Conservation (phyloP, 257 asterid genomes). For the Solanum etuberosum region DNA sequence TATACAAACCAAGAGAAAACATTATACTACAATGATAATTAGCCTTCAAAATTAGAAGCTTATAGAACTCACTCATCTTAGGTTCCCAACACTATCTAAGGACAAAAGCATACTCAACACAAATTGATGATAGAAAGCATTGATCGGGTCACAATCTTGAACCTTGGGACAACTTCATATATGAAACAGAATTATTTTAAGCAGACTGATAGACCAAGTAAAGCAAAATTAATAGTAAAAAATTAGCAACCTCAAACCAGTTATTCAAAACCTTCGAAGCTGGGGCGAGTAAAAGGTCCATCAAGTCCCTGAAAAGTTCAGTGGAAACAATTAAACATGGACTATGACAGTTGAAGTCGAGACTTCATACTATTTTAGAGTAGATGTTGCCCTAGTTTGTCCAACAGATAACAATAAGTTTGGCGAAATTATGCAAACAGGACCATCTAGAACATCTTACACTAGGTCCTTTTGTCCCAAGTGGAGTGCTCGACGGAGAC, state of each 20-base stretch:
- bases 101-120: neutral
- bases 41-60: neutral
- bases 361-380: neutral
- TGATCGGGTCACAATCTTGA: neutral
- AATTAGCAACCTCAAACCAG: slow-evolving; percentile 81
- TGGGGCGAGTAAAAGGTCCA: slow-evolving; percentile 82
- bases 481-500: slow-evolving; percentile 46
- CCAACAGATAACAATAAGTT: neutral
- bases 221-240: neutral
- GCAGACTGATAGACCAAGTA: neutral
- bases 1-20: neutral
- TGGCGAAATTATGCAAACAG: neutral
- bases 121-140: neutral
- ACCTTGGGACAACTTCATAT: neutral
- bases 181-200: neutral
- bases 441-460: slow-evolving; percentile 33
- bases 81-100: neutral
- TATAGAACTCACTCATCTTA: neutral
- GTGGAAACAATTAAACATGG: slow-evolving; percentile 2
- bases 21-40: neutral
- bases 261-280: slow-evolving; percentile 86
- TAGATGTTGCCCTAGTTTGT: neutral
- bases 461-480: slow-evolving; percentile 82
- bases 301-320: slow-evolving; percentile 61
- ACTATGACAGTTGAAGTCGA: neutral